Base-by-base conservation (phyloP, 257 asterid genomes). In the Fraxinus americana region DNA sequence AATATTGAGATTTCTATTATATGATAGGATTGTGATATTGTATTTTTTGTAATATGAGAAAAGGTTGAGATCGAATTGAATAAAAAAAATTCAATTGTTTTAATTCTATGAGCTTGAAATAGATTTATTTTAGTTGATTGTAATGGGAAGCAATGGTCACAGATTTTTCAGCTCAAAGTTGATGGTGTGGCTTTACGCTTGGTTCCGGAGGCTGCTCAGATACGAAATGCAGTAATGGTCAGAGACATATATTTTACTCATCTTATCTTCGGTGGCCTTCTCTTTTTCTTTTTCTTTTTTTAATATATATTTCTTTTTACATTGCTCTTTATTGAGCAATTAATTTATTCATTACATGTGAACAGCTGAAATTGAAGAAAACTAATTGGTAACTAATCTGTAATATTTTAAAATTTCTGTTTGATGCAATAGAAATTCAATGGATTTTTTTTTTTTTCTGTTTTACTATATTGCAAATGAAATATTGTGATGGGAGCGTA, bases 181-280 rank as follows among this genome's bases (percentile, higher is more conserved):
- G 94, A 93, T 66, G 99, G 99, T 0, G 92, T 95, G 84, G 91
- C 98, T 68, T 91, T 95, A 74, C 88, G 99, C 82, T 83, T 95
- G 87, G 83, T 95, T 61, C 98, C 99, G 0, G 99, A 95, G 87
- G 90, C 93, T 79, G 90, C 94, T 38, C 98, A 95, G 89, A 88
- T 95, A 81, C 82, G 75, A 88, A 85, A 93, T 83, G 99, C 99
- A 36, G 77, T 95, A 80, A 81, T 80, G 93, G 99, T 95, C 39
- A 83, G 87, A 61, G 74, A 27, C 79, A 70, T 72, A 71, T 21
- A 38, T 23, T 38, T n/a, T 45, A 30, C 30, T 7, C 25, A 32
- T 72, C 11, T 35, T 27, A 23, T 77, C 41, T 23, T n/a, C 34
- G 16, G 13, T 38, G 70, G 45, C 50, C n/a, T 2, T 29, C 13